Evolutionary conservation across 768 basidiomycete genomes (phyloP), one percentile per base, ranked within the genome.

Genomic region (Sarcomyxa edulis): DNA sequence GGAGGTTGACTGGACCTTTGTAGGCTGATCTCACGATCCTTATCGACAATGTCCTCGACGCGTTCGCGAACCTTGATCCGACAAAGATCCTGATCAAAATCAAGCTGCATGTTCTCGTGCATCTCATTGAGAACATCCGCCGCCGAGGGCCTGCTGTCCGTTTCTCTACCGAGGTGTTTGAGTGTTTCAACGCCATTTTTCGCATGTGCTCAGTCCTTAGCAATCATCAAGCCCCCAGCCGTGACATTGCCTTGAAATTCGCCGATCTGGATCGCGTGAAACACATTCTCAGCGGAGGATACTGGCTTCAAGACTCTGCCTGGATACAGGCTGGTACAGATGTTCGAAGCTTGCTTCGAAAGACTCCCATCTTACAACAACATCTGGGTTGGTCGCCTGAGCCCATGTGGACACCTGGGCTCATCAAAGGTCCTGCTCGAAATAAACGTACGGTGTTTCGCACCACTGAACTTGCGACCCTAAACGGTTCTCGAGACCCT

Each of bases 161-260:
- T 1, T 45, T 55, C 24, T 50, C 61, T 21, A 61, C 62, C 0
- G 63, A 68, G 26, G 37, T 40, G 0, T 68, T 58, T 43, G 69
- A 72, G 42, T 57, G 53, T 33, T 73, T 56, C 44, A 71, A 73
- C 48, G 58, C 58, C 5, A 49, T 73, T 6, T 70, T 71, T 34
- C 52, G 65, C 1, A 42, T 52, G 11, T 67, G 64, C 31, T 68
- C 62, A 2, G 51, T 72, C 19, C 48, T 59, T 18, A 62, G 59
- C 7, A 73, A 73, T 37, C 69, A 67, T 22, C 60, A 57, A 11
- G 62, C 68, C 0, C 68, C 69, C 7, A 69, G 71, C 28, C 61
- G 62, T 1, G 61, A 66, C 36, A 64, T 70, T 33, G 66, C 67
- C 0, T 24, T 43, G 4, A 44, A 61, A 9, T 51, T 69, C 5